Conservation (phyloP, 176 grass and related monocot species). For the Oryza meyeriana region DNA sequence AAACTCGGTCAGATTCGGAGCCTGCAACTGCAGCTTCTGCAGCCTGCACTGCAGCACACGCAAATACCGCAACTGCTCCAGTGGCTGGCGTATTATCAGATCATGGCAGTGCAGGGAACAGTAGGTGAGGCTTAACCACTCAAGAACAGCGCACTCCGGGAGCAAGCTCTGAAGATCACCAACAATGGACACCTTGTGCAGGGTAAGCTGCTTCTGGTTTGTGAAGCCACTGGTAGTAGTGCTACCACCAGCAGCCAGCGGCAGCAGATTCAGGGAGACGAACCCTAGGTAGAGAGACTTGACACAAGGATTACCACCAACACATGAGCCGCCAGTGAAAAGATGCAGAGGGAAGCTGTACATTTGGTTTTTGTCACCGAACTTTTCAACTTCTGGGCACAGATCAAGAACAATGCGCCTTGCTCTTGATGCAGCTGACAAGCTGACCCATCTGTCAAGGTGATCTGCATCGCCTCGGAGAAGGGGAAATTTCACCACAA, state of each 20-base stretch:
- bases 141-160: neutral
- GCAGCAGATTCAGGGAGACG: neutral
- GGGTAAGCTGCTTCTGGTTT: slow-evolving; percentile 5
- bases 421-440: neutral
- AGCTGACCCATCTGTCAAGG: neutral
- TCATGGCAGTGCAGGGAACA: neutral
- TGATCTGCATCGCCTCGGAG: neutral
- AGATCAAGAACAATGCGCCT: slow-evolving; percentile 4
- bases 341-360: slow-evolving; percentile 13
- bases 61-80: neutral
- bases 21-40: neutral
- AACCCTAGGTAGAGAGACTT: neutral
- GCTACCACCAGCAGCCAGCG: neutral
- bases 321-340: neutral
- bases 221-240: neutral
- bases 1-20: neutral
- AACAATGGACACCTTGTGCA: neutral
- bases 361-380: neutral
- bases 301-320: neutral
- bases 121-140: neutral
- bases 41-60: neutral
- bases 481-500: neutral
- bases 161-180: neutral
- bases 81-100: neutral
- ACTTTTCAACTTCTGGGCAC: neutral